A percentile compares a stretch with the other conserved stretches of the same genome.
Evolutionary conservation across 768 basidiomycete genomes (phyloP).

Genomic region (Terana coerulea): DNA sequence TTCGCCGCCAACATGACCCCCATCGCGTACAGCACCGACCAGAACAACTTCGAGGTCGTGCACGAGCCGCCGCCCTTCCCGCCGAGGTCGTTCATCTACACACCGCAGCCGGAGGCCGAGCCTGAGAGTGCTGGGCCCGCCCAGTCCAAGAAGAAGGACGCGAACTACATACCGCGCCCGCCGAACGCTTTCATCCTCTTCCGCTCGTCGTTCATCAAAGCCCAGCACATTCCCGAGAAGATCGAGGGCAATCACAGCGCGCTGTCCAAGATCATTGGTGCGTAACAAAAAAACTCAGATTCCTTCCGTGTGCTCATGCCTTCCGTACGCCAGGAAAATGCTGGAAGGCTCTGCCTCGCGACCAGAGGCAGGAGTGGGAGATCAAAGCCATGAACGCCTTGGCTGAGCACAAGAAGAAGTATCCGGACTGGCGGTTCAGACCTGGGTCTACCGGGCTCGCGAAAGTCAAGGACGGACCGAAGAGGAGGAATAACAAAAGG

Average conservation of each 20-base stretch:
- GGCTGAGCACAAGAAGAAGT: slow-evolving; percentile 67
- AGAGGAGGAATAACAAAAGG: slow-evolving; percentile 32
- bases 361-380: slow-evolving; percentile 75
- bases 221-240: slow-evolving; percentile 68
- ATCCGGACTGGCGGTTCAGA: slow-evolving; percentile 82
- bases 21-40: slow-evolving; percentile 42
- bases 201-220: slow-evolving; percentile 72
- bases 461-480: slow-evolving; percentile 39
- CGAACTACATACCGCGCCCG: slow-evolving; percentile 76
- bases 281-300: slow-evolving; percentile 21
- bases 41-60: slow-evolving; percentile 27
- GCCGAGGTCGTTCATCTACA: slow-evolving; percentile 20
- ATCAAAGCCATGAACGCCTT: slow-evolving; percentile 67
- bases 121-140: slow-evolving; percentile 38
- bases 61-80: slow-evolving; percentile 19
- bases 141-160: slow-evolving; percentile 63
- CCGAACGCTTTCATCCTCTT: slow-evolving; percentile 88
- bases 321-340: slow-evolving; percentile 72
- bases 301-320: too few species aligned
- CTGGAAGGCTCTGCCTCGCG: slow-evolving; percentile 67
- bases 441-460: slow-evolving; percentile 51
- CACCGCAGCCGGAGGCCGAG: slow-evolving; percentile 25
- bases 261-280: slow-evolving; percentile 80
- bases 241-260: slow-evolving; percentile 80
- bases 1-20: slow-evolving; percentile 60